These are phyloP conservation scores for Acanthamoeba comandoni DNA, from an alignment of 208 protist species.

Conservation along the genomic window DNA sequence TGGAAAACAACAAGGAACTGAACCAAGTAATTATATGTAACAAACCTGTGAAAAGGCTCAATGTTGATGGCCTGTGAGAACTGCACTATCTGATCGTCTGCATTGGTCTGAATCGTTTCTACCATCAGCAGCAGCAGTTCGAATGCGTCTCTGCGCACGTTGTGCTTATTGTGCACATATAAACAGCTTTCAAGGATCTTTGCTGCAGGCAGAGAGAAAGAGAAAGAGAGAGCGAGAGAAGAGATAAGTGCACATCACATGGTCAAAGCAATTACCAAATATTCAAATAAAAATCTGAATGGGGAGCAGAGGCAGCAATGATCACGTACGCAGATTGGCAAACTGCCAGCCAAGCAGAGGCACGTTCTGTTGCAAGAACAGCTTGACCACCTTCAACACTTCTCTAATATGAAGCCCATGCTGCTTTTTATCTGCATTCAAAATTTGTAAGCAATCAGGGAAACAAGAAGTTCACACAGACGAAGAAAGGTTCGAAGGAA, in stretches of 20 bases:
- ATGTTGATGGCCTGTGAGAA: no score
- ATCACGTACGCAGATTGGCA: slow-evolving; percentile 30
- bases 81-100: no score
- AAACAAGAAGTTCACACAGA: not conserved
- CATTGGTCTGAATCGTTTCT: no score
- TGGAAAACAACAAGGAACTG: no score
- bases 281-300: not conserved
- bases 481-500: no score
- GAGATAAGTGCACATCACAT: not conserved
- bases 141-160: slow-evolving; percentile 45
- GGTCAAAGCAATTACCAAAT: not conserved
- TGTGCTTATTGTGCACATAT: slow-evolving; percentile 42
- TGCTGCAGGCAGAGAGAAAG: not conserved
- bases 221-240: not conserved
- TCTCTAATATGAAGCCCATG: slow-evolving; percentile 18
- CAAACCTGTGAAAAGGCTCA: no score
- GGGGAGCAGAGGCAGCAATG: not conserved
- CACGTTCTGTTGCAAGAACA: slow-evolving; percentile 9
- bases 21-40: no score
- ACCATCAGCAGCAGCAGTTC: not conserved
- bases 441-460: not conserved
- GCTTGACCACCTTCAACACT: slow-evolving; percentile 24
- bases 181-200: slow-evolving; percentile 49
- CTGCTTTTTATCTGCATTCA: slow-evolving; percentile 49
- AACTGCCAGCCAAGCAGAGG: slow-evolving; percentile 17